These are phyloP conservation scores for Pseudotsuga menziesii DNA, from an alignment of 75 land plant genomes.

Conservation along the genomic window DNA sequence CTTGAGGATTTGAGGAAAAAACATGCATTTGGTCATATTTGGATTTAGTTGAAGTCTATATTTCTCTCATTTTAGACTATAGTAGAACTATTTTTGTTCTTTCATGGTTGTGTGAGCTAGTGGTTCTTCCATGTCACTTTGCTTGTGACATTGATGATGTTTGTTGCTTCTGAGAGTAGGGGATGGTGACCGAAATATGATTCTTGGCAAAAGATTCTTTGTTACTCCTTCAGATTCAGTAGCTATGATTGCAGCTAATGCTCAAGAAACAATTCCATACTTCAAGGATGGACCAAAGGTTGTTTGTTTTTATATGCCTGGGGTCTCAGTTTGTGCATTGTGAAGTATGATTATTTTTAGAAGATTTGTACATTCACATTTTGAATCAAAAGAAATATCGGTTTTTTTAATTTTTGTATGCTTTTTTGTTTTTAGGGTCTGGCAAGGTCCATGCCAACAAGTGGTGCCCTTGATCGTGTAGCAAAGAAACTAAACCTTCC, in stretches of 20 bases:
- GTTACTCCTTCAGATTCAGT: conserved; percentile 98
- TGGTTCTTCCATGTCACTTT: neutral
- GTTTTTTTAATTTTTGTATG: neutral
- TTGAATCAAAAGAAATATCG: neutral
- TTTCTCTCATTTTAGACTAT: neutral
- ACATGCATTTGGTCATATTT: neutral
- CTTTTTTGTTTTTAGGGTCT: conserved; percentile 44
- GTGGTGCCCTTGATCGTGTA: conserved; percentile 94
- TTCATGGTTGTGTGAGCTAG: neutral
- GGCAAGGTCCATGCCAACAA: conserved; percentile 96
- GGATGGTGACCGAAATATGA: conserved; percentile 98
- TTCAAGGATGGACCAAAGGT: conserved; percentile 85
- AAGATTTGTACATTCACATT: neutral
- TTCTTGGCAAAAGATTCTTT: conserved; percentile 79
- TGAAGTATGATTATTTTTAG: neutral
- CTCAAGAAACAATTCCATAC: conserved; percentile 83
- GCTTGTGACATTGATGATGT: neutral
- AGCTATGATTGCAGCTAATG: conserved; percentile 99
- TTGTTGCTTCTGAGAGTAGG: conserved; percentile 28
- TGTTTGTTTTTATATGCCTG: neutral
- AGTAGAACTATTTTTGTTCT: neutral
- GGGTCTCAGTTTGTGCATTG: neutral
- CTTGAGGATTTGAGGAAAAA: neutral
- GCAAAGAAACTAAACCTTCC: conserved; percentile 76
- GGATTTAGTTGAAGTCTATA: neutral